Evolutionary conservation across 257 asterid species (phyloP), one percentile per base, ranked within the genome.

Genomic region (Ligustrum vulgare): DNA sequence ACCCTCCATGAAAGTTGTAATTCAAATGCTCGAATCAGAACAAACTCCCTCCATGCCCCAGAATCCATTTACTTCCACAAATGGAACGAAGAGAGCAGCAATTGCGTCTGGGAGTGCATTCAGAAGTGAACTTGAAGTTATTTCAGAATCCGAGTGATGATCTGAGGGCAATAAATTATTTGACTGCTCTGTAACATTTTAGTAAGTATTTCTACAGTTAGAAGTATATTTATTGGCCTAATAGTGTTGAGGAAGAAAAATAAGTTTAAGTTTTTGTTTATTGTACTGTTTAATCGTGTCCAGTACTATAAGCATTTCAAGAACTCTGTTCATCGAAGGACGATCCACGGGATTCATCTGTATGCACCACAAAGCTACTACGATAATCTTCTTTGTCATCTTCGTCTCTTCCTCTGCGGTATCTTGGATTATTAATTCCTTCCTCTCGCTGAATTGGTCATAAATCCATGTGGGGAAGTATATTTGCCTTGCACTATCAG

Each of bases 21-120:
- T 78, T 37, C 83, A 80, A 15, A 85, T 85, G 86, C 72, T 82
- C 28, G 87, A 82, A 75, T 63, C 71, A 1, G 82, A 82, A 36
- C 73, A 60, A 23, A 60, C 2, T 23, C 66, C 33, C 32, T 60
- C 34, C 16, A 60, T 60, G 34, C 66, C 66, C 66, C 16, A 31
- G 0, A 60, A 60, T 60, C 34, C 66, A 60, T 23, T 60, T 23
- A 60, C 66, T n/a, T 56, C 64, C 31, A 56, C 64, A 2, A 8
- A n/a, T 56, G 64, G 28, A 56, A 56, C 28, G 8, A 20, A 22
- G 10, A 56, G 12, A n/a, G 6, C 11, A 18, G 3, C 23, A 7
- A n/a, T 5, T 5, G 11, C 28, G 28, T 20, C 2, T 2, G 64
- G 12, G 6, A n/a, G 31, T 6, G 20, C 20, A 15, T 20, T 20